phyloP scores from a whole-genome alignment of 208 protist species.

The Crithidia acanthocephali region DNA sequence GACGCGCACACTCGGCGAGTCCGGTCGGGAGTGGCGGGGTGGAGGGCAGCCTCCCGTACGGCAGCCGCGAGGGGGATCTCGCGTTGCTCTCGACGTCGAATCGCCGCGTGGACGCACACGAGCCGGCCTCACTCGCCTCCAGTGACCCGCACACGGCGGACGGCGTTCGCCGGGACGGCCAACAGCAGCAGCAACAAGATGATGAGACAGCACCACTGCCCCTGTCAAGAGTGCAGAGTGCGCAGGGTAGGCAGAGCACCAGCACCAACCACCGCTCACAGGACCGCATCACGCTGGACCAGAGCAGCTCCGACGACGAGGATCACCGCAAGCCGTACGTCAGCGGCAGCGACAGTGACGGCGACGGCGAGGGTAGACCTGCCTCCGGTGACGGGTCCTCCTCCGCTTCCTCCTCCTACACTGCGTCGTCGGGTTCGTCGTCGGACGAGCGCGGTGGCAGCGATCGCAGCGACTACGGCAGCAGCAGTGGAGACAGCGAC shows the following conservation, averaged over 20 bases:
- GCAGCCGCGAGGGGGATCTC: conserved; percentile 28
- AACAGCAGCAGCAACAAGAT: not conserved
- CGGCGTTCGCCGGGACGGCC: not conserved
- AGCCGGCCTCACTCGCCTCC: not conserved
- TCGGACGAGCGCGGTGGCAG: conserved; percentile 14
- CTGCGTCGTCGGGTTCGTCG: not conserved
- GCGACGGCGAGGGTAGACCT: too few relatives aligned
- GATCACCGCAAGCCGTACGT: not conserved
- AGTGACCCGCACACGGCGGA: not conserved
- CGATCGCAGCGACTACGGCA: conserved; percentile 5
- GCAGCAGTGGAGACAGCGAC: conserved; percentile 2
- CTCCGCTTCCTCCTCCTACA: conserved; percentile 2
- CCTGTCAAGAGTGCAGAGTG: not conserved
- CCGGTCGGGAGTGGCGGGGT: not conserved
- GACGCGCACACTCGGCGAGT: not conserved
- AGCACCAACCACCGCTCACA: conserved; percentile 11
- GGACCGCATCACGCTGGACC: conserved; percentile 23
- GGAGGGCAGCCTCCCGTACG: conserved; percentile 26
- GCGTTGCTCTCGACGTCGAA: not conserved
- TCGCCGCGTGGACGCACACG: not conserved
- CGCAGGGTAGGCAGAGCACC: not conserved
- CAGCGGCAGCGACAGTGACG: not conserved
- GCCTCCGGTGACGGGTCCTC: too few relatives aligned
- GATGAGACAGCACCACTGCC: not conserved
- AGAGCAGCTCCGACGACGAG: conserved; percentile 10